Evolutionary conservation across 148 eudicot species (phyloP), one percentile per base, ranked within the genome.

Genomic region (Camellia japonica): DNA sequence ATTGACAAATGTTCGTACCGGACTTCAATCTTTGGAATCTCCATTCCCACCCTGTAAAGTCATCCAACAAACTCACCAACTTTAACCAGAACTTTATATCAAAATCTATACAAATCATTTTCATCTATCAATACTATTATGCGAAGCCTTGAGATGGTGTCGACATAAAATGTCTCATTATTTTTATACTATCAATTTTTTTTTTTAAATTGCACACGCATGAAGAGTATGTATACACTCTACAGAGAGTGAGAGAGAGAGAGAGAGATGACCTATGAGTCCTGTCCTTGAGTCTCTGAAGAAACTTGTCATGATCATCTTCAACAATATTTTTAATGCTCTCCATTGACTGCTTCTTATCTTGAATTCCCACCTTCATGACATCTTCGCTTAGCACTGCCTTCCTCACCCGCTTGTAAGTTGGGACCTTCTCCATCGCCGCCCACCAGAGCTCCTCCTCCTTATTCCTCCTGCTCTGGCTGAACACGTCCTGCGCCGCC

Each of bases 371-470:
- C 7, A 88, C 30, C 12, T 84, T 87, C 54, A 71, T 78, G 51
- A 90, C 55, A 81, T 90, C 88, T 74, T 82, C 85, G 14, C 61
- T 85, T n/a, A 88, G 20, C 73, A 92, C 83, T 15, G 91, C 92
- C 77, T 86, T 92, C 14, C 95, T 82, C 42, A 92, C 51, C 79
- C 93, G 78, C 2, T 92, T 90, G 41, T 77, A 88, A 13, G 92
- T 89, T 1, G 92, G 91, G 42, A 89, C 74, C 79, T 93, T 74
- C 84, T 93, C 94, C 15, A 93, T 88, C 19, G 93, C 96, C 2
- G 93, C 96, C 93, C 91, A 90, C 58, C 83, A 71, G 0, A 90
- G 86, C 84, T 90, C 94, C 80, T 82, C 93, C 78, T 93, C 97
- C 16, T 78, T 58, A 63, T 77, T 73, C 49, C 63, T 64, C 15